Evolutionary conservation across 164 flowering plant genomes (phyloP).

Genomic region (Buxus sempervirens): DNA sequence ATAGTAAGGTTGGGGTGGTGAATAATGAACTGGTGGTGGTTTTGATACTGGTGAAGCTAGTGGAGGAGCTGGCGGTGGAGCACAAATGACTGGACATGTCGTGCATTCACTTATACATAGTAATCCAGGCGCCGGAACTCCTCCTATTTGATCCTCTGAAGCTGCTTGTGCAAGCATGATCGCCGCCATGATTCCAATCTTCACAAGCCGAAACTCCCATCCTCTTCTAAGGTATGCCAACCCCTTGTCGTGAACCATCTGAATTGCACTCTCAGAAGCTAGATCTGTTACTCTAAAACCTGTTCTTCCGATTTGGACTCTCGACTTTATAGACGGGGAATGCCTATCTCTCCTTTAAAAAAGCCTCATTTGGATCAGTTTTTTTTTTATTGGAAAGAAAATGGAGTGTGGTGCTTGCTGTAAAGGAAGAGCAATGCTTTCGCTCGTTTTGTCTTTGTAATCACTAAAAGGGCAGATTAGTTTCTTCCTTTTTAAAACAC

Average conservation of each 20-base stretch:
- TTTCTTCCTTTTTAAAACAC: too few species aligned
- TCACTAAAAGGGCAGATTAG: neutral
- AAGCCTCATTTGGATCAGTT: constrained; percentile 19
- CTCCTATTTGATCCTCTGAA: constrained; percentile 21
- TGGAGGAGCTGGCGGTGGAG: constrained; percentile 54
- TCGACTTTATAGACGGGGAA: constrained; percentile 9
- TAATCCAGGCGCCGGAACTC: constrained; percentile 25
- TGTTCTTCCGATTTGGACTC: constrained; percentile 6
- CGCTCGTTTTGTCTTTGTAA: neutral
- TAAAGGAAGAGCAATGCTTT: constrained; percentile 10
- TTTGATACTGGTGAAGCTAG: constrained; percentile 12
- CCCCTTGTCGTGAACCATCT: constrained; percentile 17
- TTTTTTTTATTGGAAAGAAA: constrained; percentile 3
- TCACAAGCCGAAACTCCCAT: constrained; percentile 1
- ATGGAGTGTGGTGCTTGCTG: constrained; percentile 16
- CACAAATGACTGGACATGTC: constrained; percentile 53
- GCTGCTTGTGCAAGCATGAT: constrained; percentile 11
- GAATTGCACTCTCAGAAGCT: constrained; percentile 7
- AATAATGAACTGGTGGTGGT: constrained; percentile 5
- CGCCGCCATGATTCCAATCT: constrained; percentile 14
- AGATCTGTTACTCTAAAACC: constrained; percentile 9
- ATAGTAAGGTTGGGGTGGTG: constrained; percentile 7
- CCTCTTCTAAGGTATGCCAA: neutral
- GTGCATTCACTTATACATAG: constrained; percentile 61
- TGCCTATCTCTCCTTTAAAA: constrained; percentile 15